Evolutionary conservation across 164 flowering plant species (phyloP).

Genomic region (Nymphaea colorata): DNA sequence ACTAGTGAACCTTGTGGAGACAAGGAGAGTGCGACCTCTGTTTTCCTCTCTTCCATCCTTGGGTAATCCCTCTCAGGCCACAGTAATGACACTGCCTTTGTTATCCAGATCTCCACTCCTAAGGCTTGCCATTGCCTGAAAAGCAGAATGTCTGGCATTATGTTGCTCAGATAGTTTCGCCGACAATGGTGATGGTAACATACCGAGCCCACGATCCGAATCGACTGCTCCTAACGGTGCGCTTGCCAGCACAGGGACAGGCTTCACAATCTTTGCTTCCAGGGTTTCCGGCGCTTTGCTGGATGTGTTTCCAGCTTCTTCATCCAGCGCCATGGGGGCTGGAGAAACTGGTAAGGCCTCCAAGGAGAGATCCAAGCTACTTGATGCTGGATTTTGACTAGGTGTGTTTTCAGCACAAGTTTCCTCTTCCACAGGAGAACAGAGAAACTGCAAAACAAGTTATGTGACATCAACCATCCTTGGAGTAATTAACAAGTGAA

Average conservation of each 20-base stretch:
- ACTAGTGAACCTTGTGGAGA: background rate
- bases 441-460: slow-evolving; percentile 6
- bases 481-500: background rate
- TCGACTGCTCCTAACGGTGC: slow-evolving; percentile 7
- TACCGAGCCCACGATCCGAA: slow-evolving; percentile 6
- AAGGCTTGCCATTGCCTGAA: slow-evolving; percentile 12
- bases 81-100: slow-evolving; percentile 18
- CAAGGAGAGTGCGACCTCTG: background rate
- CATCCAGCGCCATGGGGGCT: slow-evolving; percentile 1
- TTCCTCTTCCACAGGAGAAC: slow-evolving; percentile 13
- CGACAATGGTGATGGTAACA: slow-evolving; percentile 2
- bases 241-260: slow-evolving; percentile 15
- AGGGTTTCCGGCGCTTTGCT: background rate
- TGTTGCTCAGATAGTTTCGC: slow-evolving; percentile 5
- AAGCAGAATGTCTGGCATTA: slow-evolving; percentile 17
- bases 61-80: slow-evolving; percentile 9
- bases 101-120: slow-evolving; percentile 13
- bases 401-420: background rate
- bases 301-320: background rate
- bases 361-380: slow-evolving; percentile 4
- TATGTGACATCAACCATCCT: background rate
- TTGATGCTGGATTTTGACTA: background rate
- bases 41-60: background rate
- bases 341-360: slow-evolving; percentile 2
- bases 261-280: slow-evolving; percentile 10